These are phyloP conservation scores for Oryza nivara DNA, from an alignment of 176 grass and related monocot species.

Conservation along the genomic window DNA sequence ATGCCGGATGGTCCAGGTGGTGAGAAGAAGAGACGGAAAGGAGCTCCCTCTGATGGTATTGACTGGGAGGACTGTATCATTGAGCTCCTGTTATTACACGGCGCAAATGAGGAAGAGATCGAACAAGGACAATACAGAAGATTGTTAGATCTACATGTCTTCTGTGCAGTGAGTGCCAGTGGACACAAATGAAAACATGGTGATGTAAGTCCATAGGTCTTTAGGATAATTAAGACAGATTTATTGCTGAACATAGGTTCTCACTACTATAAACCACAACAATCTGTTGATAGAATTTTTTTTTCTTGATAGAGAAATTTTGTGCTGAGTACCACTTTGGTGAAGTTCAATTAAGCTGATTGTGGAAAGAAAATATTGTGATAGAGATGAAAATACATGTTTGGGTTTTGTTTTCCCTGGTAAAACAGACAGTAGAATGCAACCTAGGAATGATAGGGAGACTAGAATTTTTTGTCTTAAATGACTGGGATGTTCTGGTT, in stretches of 20 bases:
- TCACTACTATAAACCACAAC: not conserved
- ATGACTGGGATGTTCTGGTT: conserved; percentile 11
- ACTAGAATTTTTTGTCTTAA: conserved; percentile 2
- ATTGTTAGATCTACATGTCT: conserved; percentile 78
- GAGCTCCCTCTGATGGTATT: conserved; percentile 37
- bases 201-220: not conserved
- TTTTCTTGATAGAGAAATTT: conserved; percentile 11
- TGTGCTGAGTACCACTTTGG: conserved; percentile 10
- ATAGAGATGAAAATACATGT: not conserved
- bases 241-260: conserved; percentile 31
- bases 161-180: conserved; percentile 31
- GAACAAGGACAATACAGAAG: conserved; percentile 92
- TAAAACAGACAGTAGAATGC: not conserved
- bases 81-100: conserved; percentile 79
- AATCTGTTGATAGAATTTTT: conserved; percentile 18
- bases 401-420: not conserved
- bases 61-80: conserved; percentile 95
- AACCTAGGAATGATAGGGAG: not conserved
- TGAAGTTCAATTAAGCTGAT: conserved; percentile 31
- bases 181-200: conserved; percentile 31
- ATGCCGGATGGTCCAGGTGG: conserved; percentile 2
- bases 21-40: conserved; percentile 37
- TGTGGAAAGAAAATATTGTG: conserved; percentile 9
- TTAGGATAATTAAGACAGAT: not conserved
- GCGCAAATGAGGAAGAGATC: conserved; percentile 73